A percentile compares a stretch with the other conserved stretches of the same genome.
Evolutionary conservation across 177 flowering plant genomes (phyloP).

Genomic region (Vitis hybrid): DNA sequence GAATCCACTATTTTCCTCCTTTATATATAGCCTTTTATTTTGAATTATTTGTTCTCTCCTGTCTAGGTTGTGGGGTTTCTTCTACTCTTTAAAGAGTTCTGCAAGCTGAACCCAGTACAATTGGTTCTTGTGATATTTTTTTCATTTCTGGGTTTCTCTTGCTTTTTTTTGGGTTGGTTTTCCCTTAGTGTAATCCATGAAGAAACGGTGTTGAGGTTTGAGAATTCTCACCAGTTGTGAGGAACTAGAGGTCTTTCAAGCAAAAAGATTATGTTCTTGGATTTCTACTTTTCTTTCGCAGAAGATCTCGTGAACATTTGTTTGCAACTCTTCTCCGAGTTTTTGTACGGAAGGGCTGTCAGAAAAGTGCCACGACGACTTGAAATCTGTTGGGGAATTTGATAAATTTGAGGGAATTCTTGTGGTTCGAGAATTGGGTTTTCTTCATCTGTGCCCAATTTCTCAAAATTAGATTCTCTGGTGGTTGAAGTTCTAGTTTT

Average conservation of each 20-base stretch:
- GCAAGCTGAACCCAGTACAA: too few relatives aligned
- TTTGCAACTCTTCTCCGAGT: slow-evolving; percentile 3
- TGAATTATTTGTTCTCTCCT: too few relatives aligned
- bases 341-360: slow-evolving; percentile 9
- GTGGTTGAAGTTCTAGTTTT: background rate
- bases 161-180: background rate
- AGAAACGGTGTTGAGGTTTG: background rate
- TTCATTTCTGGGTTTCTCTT: background rate
- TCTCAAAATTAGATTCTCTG: background rate
- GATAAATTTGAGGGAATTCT: background rate
- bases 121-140: background rate
- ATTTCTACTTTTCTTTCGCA: too few relatives aligned
- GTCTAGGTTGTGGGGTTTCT: too few relatives aligned
- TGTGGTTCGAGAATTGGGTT: background rate
- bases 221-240: background rate
- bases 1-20: too few relatives aligned
- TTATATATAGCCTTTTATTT: too few relatives aligned
- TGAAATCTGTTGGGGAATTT: background rate
- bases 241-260: background rate
- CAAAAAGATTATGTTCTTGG: slow-evolving; percentile 2
- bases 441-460: background rate
- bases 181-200: background rate
- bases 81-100: too few relatives aligned
- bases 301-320: background rate
- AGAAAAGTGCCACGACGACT: background rate